Base-by-base conservation (phyloP, 306 rosid species). In the Lablab purpureus region DNA sequence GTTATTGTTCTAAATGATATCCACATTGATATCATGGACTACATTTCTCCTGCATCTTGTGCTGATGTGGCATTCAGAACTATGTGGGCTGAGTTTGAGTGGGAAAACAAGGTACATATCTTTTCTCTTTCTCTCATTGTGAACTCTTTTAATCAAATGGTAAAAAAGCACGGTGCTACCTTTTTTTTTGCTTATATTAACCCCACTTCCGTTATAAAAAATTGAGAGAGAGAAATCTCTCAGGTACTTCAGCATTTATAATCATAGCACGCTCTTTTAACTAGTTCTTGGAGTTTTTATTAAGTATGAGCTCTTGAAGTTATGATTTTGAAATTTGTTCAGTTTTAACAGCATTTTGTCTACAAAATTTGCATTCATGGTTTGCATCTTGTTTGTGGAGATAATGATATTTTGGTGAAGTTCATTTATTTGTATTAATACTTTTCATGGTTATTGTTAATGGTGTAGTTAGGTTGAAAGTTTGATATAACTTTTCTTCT, bases 31-130 rank as follows among this genome's bases (percentile, higher is more conserved):
- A 96, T 96, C 81, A 96, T 96, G 99, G 99, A 96, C 81, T 96
- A 96, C 88, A 96, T 96, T 75, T 93, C 99, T 81, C 98, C 99
- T 67, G 96, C 99, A 59, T 89, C 90, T 55, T 96, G 99, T 72
- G 88, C 98, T 73, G 99, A 96, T 74, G 91, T 85, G 78, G 89
- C 96, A 80, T 96, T 96, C 55, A 90, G 99, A 85, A 90, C 97
- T 36, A 96, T 96, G 99, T 96, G 99, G 99, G 99, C 99, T 47
- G 99, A 96, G 73, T 96, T 96, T 83, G 99, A 96, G 77, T 96
- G 99, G 99, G 99, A 96, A 81, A 96, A 96, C 86, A 96, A 96
- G 98, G 99, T 96, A 91, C 5, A 36, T 46, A 30, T 25, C 54
- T 46, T 18, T 67, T 51, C 51, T 71, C 36, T 52, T 58, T 66